These are phyloP conservation scores for Cyclostephanos tholiformis DNA, from an alignment of 108 stramenopile species.

Conservation along the genomic window DNA sequence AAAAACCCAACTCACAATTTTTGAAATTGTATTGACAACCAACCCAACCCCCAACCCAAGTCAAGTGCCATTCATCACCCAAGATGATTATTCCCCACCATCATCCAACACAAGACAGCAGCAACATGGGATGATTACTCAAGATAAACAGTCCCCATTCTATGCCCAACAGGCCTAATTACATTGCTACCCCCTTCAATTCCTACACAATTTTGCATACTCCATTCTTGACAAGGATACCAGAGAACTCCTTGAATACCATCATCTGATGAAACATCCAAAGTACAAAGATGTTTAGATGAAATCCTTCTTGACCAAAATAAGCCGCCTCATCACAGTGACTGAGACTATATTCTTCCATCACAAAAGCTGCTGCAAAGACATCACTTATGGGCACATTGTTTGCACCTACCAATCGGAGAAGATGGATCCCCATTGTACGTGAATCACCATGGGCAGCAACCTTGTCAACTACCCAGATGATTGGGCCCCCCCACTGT, in stretches of 20 bases:
- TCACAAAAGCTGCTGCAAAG: background rate
- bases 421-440: conserved; percentile 25
- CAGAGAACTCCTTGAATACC: conserved; percentile 22
- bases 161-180: background rate
- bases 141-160: too few relatives aligned
- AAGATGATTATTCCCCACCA: too few relatives aligned
- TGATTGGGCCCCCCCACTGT: conserved; percentile 34
- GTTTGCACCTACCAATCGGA: conserved; percentile 22
- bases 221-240: conserved; percentile 26
- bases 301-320: background rate
- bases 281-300: background rate
- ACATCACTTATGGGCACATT: conserved; percentile 35
- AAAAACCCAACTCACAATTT: too few relatives aligned
- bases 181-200: background rate
- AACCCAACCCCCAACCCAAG: too few relatives aligned
- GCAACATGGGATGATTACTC: too few relatives aligned
- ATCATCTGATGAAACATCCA: conserved; percentile 25
- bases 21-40: too few relatives aligned
- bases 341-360: conserved; percentile 16
- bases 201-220: background rate
- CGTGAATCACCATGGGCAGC: conserved; percentile 41
- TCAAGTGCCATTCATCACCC: too few relatives aligned
- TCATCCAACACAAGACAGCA: too few relatives aligned
- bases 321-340: background rate
- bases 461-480: conserved; percentile 26